phyloP scores from a whole-genome alignment of 108 stramenopile species.

The Conticribra guillardii region DNA sequence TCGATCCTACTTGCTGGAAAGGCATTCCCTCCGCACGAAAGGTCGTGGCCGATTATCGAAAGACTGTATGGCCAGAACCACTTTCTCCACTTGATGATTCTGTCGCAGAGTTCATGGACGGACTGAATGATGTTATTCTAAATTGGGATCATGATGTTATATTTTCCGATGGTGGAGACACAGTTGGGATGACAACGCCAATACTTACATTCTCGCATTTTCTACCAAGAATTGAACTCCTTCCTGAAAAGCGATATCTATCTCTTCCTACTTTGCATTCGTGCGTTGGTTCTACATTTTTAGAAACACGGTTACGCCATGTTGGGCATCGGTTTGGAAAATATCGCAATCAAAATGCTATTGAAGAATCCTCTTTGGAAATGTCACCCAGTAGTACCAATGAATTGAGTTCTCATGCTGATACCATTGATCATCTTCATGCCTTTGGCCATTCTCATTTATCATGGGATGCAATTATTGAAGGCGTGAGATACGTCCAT shows the following conservation, averaged over 20 bases:
- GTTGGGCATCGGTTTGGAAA: not conserved
- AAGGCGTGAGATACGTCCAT: constrained; percentile 41
- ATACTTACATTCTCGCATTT: constrained; percentile 49
- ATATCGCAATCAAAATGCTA: not conserved
- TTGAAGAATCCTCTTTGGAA: not conserved
- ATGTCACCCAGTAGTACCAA: too few relatives aligned
- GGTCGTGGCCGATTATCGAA: constrained; percentile 44
- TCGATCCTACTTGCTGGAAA: constrained; percentile 33
- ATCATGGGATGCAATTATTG: constrained; percentile 37
- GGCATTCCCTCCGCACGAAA: constrained; percentile 40
- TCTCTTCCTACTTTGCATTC: constrained; percentile 38
- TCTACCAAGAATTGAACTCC: constrained; percentile 40
- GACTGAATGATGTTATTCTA: constrained; percentile 44
- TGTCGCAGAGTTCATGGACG: constrained; percentile 39
- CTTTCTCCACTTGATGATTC: constrained; percentile 45
- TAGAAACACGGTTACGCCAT: constrained; percentile 29
- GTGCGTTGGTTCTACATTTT: constrained; percentile 33
- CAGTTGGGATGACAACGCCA: not conserved
- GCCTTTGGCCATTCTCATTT: constrained; percentile 49
- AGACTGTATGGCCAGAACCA: constrained; percentile 37
- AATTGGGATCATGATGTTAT: constrained; percentile 19
- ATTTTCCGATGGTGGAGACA: not conserved
- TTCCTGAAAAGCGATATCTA: constrained; percentile 48
- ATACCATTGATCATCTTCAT: constrained; percentile 35
- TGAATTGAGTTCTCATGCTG: too few relatives aligned